These are phyloP conservation scores for Dalbergia cultrata DNA, from an alignment of 306 rosid species.

Conservation along the genomic window DNA sequence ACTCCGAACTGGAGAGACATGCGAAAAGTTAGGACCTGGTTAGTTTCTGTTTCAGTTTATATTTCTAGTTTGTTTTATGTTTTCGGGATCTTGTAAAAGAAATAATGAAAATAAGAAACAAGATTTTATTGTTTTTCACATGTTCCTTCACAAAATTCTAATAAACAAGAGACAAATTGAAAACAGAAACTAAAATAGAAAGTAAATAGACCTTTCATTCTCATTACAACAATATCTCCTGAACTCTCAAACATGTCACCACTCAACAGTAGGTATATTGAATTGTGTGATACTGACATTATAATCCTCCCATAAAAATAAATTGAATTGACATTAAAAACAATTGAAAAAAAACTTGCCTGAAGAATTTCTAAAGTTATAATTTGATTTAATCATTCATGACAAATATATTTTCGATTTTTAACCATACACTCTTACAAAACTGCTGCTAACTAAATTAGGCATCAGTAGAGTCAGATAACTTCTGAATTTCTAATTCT, in stretches of 20 bases:
- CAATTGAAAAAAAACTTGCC: neutral
- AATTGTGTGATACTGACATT: neutral
- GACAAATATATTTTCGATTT: neutral
- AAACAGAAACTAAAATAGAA: no score
- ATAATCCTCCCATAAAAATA: neutral
- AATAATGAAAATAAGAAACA: no score
- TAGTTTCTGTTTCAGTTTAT: no score
- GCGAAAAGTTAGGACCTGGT: neutral
- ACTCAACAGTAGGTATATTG: neutral
- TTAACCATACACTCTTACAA: neutral
- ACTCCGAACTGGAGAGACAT: neutral
- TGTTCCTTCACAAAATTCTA: no score
- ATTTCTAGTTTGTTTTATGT: no score
- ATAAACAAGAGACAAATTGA: no score
- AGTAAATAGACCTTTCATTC: no score
- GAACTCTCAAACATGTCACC: conserved; percentile 10
- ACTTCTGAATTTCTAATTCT: conserved; percentile 4
- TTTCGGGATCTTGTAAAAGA: no score
- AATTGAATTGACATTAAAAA: neutral
- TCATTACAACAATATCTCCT: no score
- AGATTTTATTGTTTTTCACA: no score
- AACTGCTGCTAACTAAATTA: neutral
- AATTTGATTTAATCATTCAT: neutral
- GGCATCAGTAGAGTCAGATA: conserved; percentile 8
- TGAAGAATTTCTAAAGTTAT: neutral